Base-by-base conservation (phyloP, 2,329 filamentous ascomycete species). In the Fusarium sambucinum region DNA sequence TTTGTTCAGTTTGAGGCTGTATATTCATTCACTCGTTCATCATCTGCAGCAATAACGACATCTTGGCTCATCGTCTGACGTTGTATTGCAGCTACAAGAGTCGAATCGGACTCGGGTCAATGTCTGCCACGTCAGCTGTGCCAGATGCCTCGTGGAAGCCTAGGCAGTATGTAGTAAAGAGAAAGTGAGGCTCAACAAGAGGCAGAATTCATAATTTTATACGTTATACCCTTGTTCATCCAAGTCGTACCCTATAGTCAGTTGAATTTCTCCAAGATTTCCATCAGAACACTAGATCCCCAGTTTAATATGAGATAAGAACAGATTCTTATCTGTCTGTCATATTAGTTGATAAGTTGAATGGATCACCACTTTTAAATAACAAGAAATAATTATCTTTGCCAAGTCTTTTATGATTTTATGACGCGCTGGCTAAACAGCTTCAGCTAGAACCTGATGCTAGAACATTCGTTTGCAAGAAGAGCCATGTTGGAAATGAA, bases 61-160 rank as follows among this genome's bases (percentile, higher is more conserved):
- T 35, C 19, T 27, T 35, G 52, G 35, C 42, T 47, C 46, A 68
- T 63, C 55, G 38, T 53, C 55, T 69, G 68, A 73, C 71, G 55
- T 55, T 32, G 55, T 38, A 51, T 55, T 55, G 62, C 62, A 68
- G 47, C 25, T 52, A n/a, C 23, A 11, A 17, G 42, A 53, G n/a
- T 45, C 55, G 42, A 67, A 60, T 55, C 44, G 57, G 41, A 40
- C 19, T 40, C 13, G 27, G n/a, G 7, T 41, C 55, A 23, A 51
- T 38, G 17, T 30, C 33, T 55, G 71, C 66, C 71, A 72, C 66
- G 70, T 73, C 68, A 70, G 68, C 69, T 59, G 40, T 47, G 29
- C 23, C 46, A 58, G 35, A 59, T 63, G 64, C 48, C 63, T 59
- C n/a, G 37, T 5, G 47, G 30, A 38, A 67, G 53, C 45, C 66